Evolutionary conservation across 2,329 filamentous ascomycete genomes (phyloP), one percentile per base, ranked within the genome.

Genomic region (Nectriaceae sp.): DNA sequence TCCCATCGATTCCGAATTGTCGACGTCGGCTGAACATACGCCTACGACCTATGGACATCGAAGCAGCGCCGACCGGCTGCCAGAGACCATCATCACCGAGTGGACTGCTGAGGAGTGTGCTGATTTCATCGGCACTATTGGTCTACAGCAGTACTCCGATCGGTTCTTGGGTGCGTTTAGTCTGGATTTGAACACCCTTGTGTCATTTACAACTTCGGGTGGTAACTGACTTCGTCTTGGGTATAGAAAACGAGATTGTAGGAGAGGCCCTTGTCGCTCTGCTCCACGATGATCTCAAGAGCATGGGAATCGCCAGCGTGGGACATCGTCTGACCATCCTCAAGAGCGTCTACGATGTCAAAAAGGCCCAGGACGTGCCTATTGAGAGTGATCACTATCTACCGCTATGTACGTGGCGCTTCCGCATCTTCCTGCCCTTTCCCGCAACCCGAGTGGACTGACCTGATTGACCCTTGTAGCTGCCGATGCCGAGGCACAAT

Each of bases 311-410:
- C 56, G 77, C 79, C 54, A 97, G 93, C 72, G 90, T 97, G 40
- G 94, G 94, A 35, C 94, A 99, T 73, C 87, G 94, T 51, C 78
- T 99, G 62, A 96, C 91, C 19, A 95, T 99, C 49, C 79, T 99
- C 49, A 97, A 97, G 74, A 92, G 86, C 62, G 91, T 97, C 46
- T 97, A 97, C 73, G 92, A 97, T 65, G 87, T 94, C 65, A 99
- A 99, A 75, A 87, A 93, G 68, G 90, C 90, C 56, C 92, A 97
- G 65, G 91, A 96, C 62, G 83, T 97, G 51, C 88, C 90, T 15
- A 82, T 97, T 61, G 93, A 97, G 65, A 86, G 87, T 53, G 93
- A 97, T 63, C 90, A 97, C 69, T 99, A 97, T 68, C 82, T 97
- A 43, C 94, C 94, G 31, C 77, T 94, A 42, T 94, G 92, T 96